These are phyloP conservation scores for Saccharomycopsis fermentans DNA, from an alignment of 805 yeast genomes.

Conservation along the genomic window DNA sequence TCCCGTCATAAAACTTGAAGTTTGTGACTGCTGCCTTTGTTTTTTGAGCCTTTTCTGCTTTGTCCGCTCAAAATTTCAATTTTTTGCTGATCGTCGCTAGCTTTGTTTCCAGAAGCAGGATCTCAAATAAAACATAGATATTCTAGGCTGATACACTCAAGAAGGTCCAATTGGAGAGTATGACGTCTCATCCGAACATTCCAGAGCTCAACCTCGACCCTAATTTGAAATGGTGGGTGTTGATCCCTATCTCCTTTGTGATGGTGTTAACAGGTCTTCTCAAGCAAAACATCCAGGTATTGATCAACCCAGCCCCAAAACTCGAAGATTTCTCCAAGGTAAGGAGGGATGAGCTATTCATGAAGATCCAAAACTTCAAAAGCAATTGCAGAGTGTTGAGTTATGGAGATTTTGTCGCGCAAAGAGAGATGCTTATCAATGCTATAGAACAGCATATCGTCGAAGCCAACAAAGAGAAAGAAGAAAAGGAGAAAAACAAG, in stretches of 20 bases:
- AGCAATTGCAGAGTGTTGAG: slow-evolving; percentile 44
- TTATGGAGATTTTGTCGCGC: slow-evolving; percentile 39
- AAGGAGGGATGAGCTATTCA: slow-evolving; percentile 55
- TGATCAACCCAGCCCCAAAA: slow-evolving; percentile 51
- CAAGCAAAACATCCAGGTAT: slow-evolving; percentile 53
- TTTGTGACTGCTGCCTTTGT: no score
- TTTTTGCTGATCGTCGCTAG: no score
- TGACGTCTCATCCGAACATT: slow-evolving; percentile 18
- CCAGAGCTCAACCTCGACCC: slow-evolving; percentile 69
- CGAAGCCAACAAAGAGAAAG: slow-evolving; percentile 47
- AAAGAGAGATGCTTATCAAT: slow-evolving; percentile 39
- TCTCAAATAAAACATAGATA: no score
- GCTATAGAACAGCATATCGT: slow-evolving; percentile 31
- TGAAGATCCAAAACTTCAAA: slow-evolving; percentile 48
- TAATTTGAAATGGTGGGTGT: slow-evolving; percentile 76
- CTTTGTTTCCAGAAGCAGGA: no score
- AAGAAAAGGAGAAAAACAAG: slow-evolving; percentile 26
- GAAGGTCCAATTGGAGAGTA: background rate
- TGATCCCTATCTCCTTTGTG: slow-evolving; percentile 78
- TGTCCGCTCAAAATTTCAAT: no score
- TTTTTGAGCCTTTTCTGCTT: no score
- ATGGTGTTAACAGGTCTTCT: slow-evolving; percentile 83
- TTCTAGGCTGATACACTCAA: no score
- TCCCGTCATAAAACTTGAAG: no score
- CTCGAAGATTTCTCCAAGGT: slow-evolving; percentile 40